A percentile compares a stretch with the other conserved stretches of the same genome.
Conservation (phyloP, 1,284 basidiomycete genomes). For the Thelephora terrestris region DNA sequence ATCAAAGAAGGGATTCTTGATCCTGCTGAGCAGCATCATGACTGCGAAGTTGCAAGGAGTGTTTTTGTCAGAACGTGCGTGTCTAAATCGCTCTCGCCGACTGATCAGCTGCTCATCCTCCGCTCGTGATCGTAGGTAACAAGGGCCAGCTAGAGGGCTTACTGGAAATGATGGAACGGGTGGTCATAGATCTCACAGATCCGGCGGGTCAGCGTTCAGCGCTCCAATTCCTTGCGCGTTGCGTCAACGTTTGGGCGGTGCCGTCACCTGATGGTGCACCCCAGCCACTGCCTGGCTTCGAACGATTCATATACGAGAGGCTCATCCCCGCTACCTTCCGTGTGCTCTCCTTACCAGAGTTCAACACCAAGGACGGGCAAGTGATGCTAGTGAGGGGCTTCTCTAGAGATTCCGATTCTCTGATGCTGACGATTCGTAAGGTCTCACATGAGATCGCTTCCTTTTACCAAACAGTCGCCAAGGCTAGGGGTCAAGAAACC, state of each 20-base stretch:
- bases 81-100: constrained; percentile 1
- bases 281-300: constrained; percentile 77
- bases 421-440: constrained; percentile 29
- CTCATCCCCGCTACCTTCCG: constrained; percentile 79
- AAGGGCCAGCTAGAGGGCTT: constrained; percentile 63
- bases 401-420: background rate
- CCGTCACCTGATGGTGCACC: constrained; percentile 34
- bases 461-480: constrained; percentile 72
- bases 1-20: constrained; percentile 86
- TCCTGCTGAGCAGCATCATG: constrained; percentile 78
- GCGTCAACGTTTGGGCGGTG: constrained; percentile 74
- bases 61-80: constrained; percentile 80
- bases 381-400: constrained; percentile 56
- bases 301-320: constrained; percentile 86
- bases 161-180: constrained; percentile 66
- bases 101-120: background rate
- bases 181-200: constrained; percentile 71
- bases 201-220: constrained; percentile 71
- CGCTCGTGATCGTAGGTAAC: constrained; percentile 48
- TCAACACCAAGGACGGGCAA: constrained; percentile 87
- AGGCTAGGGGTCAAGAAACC: constrained; percentile 76
- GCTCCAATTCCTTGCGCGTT: constrained; percentile 73
- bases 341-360: constrained; percentile 69
- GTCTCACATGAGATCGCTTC: constrained; percentile 82
- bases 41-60: constrained; percentile 73